phyloP scores from a whole-genome alignment of 768 basidiomycete species.

The Exsudoporus frostii region DNA sequence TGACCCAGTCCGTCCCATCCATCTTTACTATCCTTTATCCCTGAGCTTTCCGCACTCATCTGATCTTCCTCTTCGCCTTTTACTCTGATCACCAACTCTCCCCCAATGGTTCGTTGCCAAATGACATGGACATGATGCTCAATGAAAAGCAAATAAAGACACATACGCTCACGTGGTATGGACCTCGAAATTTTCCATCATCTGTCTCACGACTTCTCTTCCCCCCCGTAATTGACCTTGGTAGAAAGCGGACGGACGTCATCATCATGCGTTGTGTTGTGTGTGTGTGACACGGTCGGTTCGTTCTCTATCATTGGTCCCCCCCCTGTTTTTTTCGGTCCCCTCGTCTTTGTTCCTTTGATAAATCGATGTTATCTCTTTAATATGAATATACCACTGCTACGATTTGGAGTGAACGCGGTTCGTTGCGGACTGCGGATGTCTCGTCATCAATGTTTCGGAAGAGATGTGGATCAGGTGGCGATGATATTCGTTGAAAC shows the following conservation, averaged over 20 bases:
- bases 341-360: not conserved
- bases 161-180: conserved; percentile 28
- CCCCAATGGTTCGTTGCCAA: conserved; percentile 9
- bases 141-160: conserved; percentile 11
- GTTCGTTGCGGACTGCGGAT: not conserved
- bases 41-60: conserved; percentile 27
- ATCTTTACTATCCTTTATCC: conserved; percentile 28
- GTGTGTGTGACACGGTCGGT: conserved; percentile 32
- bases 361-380: conserved; percentile 6
- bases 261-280: conserved; percentile 11
- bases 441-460: too few relatives aligned
- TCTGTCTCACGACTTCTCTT: conserved; percentile 19
- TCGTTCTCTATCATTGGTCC: conserved; percentile 12
- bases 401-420: not conserved
- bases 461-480: too few relatives aligned
- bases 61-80: conserved; percentile 13
- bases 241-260: conserved; percentile 19
- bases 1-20: conserved; percentile 36
- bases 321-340: not conserved
- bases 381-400: conserved; percentile 23
- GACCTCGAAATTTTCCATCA: conserved; percentile 14
- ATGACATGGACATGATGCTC: conserved; percentile 4
- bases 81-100: conserved; percentile 13
- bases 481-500: too few relatives aligned
- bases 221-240: conserved; percentile 16